Conservation (phyloP, 805 yeast species). For the Barnettozyma wickerhamii region DNA sequence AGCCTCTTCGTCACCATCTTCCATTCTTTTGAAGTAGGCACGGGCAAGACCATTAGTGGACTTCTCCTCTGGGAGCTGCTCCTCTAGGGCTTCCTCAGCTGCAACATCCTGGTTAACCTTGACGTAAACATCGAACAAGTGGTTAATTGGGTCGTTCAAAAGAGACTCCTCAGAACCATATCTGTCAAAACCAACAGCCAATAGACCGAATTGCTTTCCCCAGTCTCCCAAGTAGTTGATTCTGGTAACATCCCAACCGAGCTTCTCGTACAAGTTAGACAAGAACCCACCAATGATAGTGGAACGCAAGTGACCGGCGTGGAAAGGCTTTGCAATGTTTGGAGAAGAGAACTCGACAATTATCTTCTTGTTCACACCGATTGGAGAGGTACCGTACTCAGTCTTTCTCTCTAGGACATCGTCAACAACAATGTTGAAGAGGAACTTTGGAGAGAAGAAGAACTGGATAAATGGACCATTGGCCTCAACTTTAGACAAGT, state of each 20-base stretch:
- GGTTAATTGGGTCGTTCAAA: constrained; percentile 81
- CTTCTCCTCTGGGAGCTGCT: constrained; percentile 38
- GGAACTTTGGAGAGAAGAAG: constrained; percentile 63
- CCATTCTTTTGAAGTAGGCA: constrained; percentile 85
- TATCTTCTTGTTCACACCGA: constrained; percentile 68
- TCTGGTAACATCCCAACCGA: constrained; percentile 91
- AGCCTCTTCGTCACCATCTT: constrained; percentile 84
- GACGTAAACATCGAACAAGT: constrained; percentile 92
- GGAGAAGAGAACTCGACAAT: constrained; percentile 94
- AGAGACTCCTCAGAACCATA: constrained; percentile 79
- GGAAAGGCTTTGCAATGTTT: constrained; percentile 98
- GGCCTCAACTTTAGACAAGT: constrained; percentile 65
- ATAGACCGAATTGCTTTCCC: constrained; percentile 98
- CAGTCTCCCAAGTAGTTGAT: constrained; percentile 97
- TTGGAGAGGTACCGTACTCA: constrained; percentile 67
- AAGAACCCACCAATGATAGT: constrained; percentile 97
- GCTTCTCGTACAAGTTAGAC: constrained; percentile 80
- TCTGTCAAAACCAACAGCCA: constrained; percentile 87
- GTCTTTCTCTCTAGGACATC: constrained; percentile 58
- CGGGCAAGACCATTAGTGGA: constrained; percentile 81
- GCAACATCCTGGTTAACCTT: constrained; percentile 74
- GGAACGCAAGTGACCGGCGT: constrained; percentile 97
- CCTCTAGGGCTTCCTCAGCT: constrained; percentile 48
- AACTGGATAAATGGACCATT: constrained; percentile 92
- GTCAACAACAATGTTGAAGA: constrained; percentile 65